Evolutionary conservation across 1,284 basidiomycete genomes (phyloP).

Genomic region (Wallemia hederae): DNA sequence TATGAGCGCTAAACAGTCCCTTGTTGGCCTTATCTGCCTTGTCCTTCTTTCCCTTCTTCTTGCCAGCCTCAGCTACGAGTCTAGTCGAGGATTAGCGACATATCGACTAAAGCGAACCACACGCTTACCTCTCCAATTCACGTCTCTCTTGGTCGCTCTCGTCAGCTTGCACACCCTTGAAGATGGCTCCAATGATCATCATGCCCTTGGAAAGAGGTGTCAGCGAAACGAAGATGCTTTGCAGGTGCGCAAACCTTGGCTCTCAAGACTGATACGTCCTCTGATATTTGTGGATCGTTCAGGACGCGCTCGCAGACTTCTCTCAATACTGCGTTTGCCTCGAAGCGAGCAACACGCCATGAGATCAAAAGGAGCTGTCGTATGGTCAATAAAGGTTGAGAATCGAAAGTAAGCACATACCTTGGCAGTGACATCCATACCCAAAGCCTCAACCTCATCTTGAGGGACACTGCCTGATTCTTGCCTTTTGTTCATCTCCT

Average conservation of each 20-base stretch:
- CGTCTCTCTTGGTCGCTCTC: constrained; percentile 69
- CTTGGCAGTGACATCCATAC: constrained; percentile 84
- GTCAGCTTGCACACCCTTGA: constrained; percentile 53
- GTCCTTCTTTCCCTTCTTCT: constrained; percentile 14
- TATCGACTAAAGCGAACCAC: not conserved
- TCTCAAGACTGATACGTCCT: constrained; percentile 38
- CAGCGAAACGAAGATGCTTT: too few relatives aligned
- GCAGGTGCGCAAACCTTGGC: constrained; percentile 58
- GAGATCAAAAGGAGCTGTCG: constrained; percentile 61
- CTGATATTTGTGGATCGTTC: constrained; percentile 39
- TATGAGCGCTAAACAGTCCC: too few relatives aligned
- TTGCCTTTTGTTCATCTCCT: constrained; percentile 43
- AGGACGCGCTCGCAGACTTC: constrained; percentile 51
- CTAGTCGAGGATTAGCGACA: constrained; percentile 5
- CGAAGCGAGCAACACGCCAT: constrained; percentile 77
- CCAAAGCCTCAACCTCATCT: constrained; percentile 32
- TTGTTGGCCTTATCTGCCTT: constrained; percentile 6
- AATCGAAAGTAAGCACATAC: constrained; percentile 15
- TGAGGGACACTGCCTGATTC: not conserved
- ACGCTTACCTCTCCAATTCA: constrained; percentile 44
- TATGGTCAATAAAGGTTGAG: constrained; percentile 1
- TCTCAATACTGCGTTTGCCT: constrained; percentile 43
- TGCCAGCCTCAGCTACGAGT: constrained; percentile 17
- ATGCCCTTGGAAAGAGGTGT: constrained; percentile 26
- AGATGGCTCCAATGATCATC: constrained; percentile 50